phyloP scores from a whole-genome alignment of 1,284 basidiomycete species.

The Ustilago hordei region DNA sequence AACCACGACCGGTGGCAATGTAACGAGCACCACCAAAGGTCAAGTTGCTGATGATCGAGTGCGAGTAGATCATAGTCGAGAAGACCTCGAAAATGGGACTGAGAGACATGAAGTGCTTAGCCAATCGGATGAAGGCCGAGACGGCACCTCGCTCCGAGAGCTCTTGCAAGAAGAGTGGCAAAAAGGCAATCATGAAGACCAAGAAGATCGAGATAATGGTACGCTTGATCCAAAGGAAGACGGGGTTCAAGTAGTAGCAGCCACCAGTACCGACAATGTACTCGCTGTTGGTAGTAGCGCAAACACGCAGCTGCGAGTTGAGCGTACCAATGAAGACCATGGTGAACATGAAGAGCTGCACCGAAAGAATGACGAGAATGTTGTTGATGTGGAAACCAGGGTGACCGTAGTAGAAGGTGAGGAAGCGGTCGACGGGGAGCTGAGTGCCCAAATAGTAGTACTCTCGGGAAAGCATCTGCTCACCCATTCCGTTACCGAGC shows the following conservation, averaged over 20 bases:
- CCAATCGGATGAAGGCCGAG: slow-evolving; percentile 65
- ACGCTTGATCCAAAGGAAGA: slow-evolving; percentile 69
- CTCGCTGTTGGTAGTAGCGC: slow-evolving; percentile 64
- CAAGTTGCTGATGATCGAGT: slow-evolving; percentile 69
- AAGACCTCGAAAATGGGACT: slow-evolving; percentile 69
- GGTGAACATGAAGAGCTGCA: slow-evolving; percentile 69
- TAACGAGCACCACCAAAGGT: slow-evolving; percentile 70
- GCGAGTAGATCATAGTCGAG: slow-evolving; percentile 68
- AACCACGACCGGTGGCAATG: slow-evolving; percentile 69
- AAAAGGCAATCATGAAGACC: slow-evolving; percentile 70
- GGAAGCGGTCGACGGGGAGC: slow-evolving; percentile 95
- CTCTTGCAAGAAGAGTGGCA: slow-evolving; percentile 69
- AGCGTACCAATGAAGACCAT: slow-evolving; percentile 69
- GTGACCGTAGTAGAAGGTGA: slow-evolving; percentile 99
- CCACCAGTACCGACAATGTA: slow-evolving; percentile 66
- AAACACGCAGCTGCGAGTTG: slow-evolving; percentile 65
- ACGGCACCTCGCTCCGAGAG: slow-evolving; percentile 68
- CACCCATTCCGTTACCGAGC: slow-evolving; percentile 99
- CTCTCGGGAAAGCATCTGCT: slow-evolving; percentile 98
- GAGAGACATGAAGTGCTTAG: slow-evolving; percentile 68
- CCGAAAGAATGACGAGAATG: slow-evolving; percentile 76
- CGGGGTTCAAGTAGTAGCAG: slow-evolving; percentile 69
- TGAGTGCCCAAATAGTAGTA: slow-evolving; percentile 99
- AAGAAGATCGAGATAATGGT: slow-evolving; percentile 69
- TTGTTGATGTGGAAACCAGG: slow-evolving; percentile 99